Percentiles rank a stretch among this genome's conserved stretches.
Evolutionary conservation across 192 early-diverging fungal genomes (phyloP).

Genomic region (Haplosporangium gracile): DNA sequence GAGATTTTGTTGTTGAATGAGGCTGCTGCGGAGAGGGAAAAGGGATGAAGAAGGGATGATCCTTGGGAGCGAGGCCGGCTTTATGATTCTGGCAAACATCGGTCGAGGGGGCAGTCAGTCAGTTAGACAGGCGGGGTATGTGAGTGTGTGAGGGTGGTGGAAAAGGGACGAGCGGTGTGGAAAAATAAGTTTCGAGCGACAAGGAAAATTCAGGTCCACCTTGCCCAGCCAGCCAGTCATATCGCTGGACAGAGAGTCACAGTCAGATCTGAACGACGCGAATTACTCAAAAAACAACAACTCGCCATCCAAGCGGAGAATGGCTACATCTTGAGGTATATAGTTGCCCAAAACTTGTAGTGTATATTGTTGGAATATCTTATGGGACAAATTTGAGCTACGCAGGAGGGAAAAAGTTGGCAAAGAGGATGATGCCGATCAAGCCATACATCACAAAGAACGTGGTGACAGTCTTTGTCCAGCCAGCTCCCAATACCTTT

Average conservation of each 20-base stretch:
- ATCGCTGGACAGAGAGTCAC: not conserved
- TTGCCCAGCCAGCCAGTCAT: not conserved
- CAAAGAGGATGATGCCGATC: slow-evolving; percentile 86
- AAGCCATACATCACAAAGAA: slow-evolving; percentile 86
- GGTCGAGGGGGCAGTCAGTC: no score
- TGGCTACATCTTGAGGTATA: not conserved
- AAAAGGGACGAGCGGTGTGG: not conserved
- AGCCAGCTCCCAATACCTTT: slow-evolving; percentile 9
- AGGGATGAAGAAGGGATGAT: slow-evolving; percentile 19
- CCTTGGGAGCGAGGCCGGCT: slow-evolving; percentile 1
- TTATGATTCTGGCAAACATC: slow-evolving; percentile 43
- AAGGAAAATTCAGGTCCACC: slow-evolving; percentile 2
- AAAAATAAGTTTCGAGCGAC: not conserved
- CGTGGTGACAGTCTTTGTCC: slow-evolving; percentile 10
- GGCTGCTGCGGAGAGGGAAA: not conserved
- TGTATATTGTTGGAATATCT: not conserved
- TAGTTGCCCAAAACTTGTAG: no score
- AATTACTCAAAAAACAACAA: slow-evolving; percentile 2
- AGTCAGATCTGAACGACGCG: slow-evolving; percentile 1
- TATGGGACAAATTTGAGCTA: slow-evolving; percentile 30
- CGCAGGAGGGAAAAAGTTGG: slow-evolving; percentile 90
- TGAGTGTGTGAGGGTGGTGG: not conserved
- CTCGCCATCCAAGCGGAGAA: slow-evolving; percentile 4
- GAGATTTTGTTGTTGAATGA: not conserved
- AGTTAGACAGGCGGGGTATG: not conserved